phyloP scores from a whole-genome alignment of 2,329 filamentous ascomycete species.

The Trichophyton benhamiae region DNA sequence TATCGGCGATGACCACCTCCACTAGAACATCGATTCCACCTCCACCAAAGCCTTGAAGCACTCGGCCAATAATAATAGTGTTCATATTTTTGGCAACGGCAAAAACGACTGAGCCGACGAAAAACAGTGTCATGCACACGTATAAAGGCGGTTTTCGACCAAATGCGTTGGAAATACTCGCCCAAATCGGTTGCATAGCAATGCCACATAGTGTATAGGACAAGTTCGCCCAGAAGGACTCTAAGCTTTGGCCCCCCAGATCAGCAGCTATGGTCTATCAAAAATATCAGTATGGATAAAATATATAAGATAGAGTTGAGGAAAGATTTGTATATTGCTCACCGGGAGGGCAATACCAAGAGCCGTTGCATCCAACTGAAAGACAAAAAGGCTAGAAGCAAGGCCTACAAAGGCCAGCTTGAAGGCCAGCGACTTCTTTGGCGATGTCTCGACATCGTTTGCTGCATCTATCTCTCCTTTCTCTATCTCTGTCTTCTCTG shows the following conservation, averaged over 20 bases:
- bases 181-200: constrained; percentile 37
- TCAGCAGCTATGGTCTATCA: constrained; percentile 29
- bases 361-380: background rate
- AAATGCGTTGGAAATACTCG: constrained; percentile 43
- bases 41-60: constrained; percentile 36
- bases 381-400: background rate
- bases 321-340: background rate
- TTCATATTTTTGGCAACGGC: constrained; percentile 31
- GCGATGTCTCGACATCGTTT: background rate
- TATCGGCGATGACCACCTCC: constrained; percentile 34
- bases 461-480: background rate
- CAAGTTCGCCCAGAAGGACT: constrained; percentile 56
- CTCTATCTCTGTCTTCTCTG: background rate
- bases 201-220: constrained; percentile 38
- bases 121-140: constrained; percentile 31
- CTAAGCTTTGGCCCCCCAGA: constrained; percentile 38
- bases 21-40: constrained; percentile 32
- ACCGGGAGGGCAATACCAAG: background rate
- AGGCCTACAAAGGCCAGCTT: background rate
- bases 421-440: background rate
- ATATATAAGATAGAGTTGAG: background rate
- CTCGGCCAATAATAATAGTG: constrained; percentile 34
- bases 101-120: constrained; percentile 31
- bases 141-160: constrained; percentile 33
- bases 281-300: background rate